Conservation (phyloP, 257 asterid genomes). For the Scutellaria baicalensis region DNA sequence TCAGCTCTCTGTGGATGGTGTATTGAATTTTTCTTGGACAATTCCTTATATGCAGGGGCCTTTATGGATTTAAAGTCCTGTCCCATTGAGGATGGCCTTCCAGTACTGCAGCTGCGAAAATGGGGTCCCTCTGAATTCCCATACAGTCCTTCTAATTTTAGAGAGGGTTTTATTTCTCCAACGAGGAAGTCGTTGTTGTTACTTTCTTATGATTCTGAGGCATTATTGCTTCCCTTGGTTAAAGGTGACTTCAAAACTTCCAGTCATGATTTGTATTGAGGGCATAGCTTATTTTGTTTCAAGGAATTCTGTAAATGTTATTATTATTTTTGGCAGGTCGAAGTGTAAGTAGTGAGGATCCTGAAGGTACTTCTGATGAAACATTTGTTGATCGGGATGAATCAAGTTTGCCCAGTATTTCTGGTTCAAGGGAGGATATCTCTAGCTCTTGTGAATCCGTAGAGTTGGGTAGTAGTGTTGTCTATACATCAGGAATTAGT, state of each 20-base stretch:
- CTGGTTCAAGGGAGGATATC: slow-evolving; percentile 28
- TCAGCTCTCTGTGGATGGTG: not conserved
- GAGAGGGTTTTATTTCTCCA: slow-evolving; percentile 88
- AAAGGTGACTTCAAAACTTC: slow-evolving; percentile 41
- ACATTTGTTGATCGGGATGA: slow-evolving; percentile 27
- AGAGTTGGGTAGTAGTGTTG: slow-evolving; percentile 26
- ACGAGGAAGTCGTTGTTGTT: slow-evolving; percentile 58
- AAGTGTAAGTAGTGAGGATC: slow-evolving; percentile 29
- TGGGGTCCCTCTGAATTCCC: slow-evolving; percentile 72
- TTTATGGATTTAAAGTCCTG: slow-evolving; percentile 33
- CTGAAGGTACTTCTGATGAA: slow-evolving; percentile 23
- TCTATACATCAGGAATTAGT: slow-evolving; percentile 21
- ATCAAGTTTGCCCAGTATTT: slow-evolving; percentile 18
- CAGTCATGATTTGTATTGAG: not conserved
- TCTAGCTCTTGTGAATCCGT: slow-evolving; percentile 28
- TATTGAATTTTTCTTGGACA: slow-evolving; percentile 2
- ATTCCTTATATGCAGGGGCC: slow-evolving; percentile 21
- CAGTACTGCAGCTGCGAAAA: slow-evolving; percentile 72
- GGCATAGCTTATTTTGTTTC: slow-evolving; percentile 1
- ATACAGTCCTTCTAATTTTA: slow-evolving; percentile 54
- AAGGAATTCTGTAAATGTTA: slow-evolving; percentile 5
- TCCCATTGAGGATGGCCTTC: slow-evolving; percentile 42
- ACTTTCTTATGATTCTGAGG: slow-evolving; percentile 60
- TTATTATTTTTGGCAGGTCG: slow-evolving; percentile 26
- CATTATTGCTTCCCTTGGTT: slow-evolving; percentile 61